These are phyloP conservation scores for Schoenoplectus triqueter DNA, from an alignment of 202 grass and related monocot genomes.

Conservation along the genomic window DNA sequence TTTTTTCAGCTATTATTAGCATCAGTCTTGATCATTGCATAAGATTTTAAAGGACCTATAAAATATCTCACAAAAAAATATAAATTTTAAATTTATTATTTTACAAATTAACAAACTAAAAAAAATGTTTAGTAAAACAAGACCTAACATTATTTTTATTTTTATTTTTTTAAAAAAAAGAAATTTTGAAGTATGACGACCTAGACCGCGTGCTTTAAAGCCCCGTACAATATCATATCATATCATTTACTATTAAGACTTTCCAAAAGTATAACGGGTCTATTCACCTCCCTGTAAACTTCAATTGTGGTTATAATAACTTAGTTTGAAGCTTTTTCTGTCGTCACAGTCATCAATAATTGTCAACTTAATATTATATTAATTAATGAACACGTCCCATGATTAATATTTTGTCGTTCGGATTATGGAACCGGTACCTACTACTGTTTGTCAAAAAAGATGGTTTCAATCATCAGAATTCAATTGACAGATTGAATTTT, in stretches of 20 bases:
- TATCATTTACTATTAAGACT: constrained; percentile 6
- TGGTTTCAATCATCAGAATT: neutral
- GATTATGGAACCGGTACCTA: neutral
- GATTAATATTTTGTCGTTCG: neutral
- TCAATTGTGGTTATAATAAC: neutral
- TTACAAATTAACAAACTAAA: no score
- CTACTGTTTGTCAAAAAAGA: neutral
- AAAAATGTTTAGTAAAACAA: no score
- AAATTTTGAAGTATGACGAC: neutral
- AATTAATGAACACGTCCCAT: neutral
- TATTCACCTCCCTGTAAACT: neutral
- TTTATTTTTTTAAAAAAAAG: neutral
- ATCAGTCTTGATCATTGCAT: no score
- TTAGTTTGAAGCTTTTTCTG: neutral
- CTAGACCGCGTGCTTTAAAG: constrained; percentile 7
- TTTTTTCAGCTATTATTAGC: no score
- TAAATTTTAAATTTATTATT: no score
- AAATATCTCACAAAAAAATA: no score
- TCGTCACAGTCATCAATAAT: neutral
- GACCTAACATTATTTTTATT: no score
- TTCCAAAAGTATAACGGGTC: neutral
- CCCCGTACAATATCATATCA: neutral
- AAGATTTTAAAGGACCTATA: no score
- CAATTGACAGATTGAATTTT: neutral
- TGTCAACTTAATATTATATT: neutral